Base-by-base conservation (phyloP, 805 yeast genomes). In the Priceomyces medius region DNA sequence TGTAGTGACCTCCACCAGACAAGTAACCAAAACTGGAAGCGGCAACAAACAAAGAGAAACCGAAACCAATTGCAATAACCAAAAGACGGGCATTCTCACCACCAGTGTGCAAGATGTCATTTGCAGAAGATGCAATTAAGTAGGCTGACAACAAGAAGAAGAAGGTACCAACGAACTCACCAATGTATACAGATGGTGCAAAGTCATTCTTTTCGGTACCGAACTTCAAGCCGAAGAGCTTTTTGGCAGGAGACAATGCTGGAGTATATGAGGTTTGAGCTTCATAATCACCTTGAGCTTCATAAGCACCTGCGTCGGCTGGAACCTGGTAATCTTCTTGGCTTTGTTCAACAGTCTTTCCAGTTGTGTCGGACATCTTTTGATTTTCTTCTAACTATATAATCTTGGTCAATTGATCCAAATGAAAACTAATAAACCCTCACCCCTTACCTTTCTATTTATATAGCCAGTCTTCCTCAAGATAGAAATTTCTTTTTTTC, bases 1-100 rank as follows among this genome's bases (percentile, higher is more conserved):
- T 88, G 61, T 88, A 76, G 69, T 85, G 86, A 71, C 93, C 96
- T n/a, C n/a, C n/a, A 56, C 96, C 96, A 29, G 93, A 84, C 46
- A 88, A 78, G 62, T 88, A 77, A 69, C 74, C 82, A 55, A 84
- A 79, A 54, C 80, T 64, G 54, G 80, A 78, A 37, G 85, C 86
- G 53, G 77, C 79, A 50, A 84, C 81, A 80, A 84, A 77, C 41
- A 88, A 88, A 53, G 88, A 83, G 57, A 85, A 84, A 50, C 96
- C 96, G 67, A 87, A 87, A 55, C 95, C 96, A 37, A 84, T 74
- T 10, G 95, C 69, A 56, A 88, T 88, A 88, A 87, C 83, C 48
- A 85, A 75, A 49, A 85, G 62, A 63, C 81, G 83, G 38, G 77
- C 73, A 27, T 91, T 88, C 56, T 77, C 73, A 32, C 84, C 73